A percentile compares a stretch with the other conserved stretches of the same genome.
These are phyloP conservation scores for Posidonia oceanica DNA, from an alignment of 116 monocot species.

Conservation along the genomic window DNA sequence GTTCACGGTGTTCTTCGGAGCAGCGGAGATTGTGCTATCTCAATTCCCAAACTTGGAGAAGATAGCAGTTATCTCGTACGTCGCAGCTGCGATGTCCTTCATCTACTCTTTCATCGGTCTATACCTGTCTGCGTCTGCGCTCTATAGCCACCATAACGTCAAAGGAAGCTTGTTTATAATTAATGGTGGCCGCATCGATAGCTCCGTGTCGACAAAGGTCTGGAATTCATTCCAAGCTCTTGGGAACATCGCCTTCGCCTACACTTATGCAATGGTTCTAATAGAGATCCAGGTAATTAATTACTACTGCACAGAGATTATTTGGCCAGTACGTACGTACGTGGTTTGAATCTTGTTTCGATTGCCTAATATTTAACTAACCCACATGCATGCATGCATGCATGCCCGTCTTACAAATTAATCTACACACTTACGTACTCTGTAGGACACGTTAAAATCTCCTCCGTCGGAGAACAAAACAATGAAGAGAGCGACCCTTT, in stretches of 20 bases:
- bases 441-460: conserved; percentile 45
- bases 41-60: conserved; percentile 58
- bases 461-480: conserved; percentile 51
- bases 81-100: conserved; percentile 42
- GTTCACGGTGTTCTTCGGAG: conserved; percentile 30
- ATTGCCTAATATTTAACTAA: too few relatives aligned
- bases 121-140: conserved; percentile 14
- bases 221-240: conserved; percentile 51
- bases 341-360: too few relatives aligned
- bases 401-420: too few relatives aligned
- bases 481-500: conserved; percentile 40
- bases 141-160: conserved; percentile 1
- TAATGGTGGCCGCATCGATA: background rate
- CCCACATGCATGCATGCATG: too few relatives aligned
- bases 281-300: conserved; percentile 58
- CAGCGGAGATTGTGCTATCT: conserved; percentile 32
- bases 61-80: conserved; percentile 32
- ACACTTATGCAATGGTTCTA: conserved; percentile 42
- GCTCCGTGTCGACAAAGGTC: conserved; percentile 1
- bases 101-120: conserved; percentile 46
- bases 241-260: conserved; percentile 70
- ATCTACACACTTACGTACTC: too few relatives aligned
- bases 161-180: conserved; percentile 18
- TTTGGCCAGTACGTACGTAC: too few relatives aligned
- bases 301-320: background rate